Base-by-base conservation (phyloP, 768 basidiomycete species). In the Suillus subluteus region DNA sequence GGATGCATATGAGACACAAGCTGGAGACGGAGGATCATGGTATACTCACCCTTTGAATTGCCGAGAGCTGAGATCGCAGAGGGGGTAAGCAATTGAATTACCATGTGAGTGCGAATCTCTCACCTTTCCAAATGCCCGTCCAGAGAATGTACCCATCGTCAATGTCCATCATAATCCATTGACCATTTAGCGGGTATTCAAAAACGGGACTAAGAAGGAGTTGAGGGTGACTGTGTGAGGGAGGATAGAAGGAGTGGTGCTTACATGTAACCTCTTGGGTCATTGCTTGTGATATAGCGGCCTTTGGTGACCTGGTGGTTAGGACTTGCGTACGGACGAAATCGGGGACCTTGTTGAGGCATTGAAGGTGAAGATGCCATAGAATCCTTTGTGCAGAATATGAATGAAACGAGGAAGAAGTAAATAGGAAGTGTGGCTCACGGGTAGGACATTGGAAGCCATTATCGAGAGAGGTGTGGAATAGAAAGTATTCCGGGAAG, bases 151-250 rank as follows among this genome's bases (percentile, higher is more conserved):
- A 95, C 4, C 94, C 94, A 75, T 95, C 94, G 75, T 96, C 94
- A 73, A 93, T 91, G 80, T 96, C 94, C 87, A 95, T 94, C 94
- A 96, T 95, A 73, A 96, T 92, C 91, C 93, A 94, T 73, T 95
- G 93, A 26, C 90, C 91, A 68, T 94, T 93, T 65, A 96, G 82
- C 2, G 92, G 92, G 72, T 95, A 96, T 75, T 96, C 94, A 73
- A 92, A 95, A 13, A 96, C 94, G 15, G 93, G 92, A 64, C 94
- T 83, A 6, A 15, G 23, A 23, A 23, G 32, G 32, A 16, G 58
- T 62, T 69, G 70, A 69, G 69, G 43, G 1, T 1, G n/a, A 58
- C 43, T 4, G 46, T 21, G 26, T 18, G 48, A 15, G 18, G 50
- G 18, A 61, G 26, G 32, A 4, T 7, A 63, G 58, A 23, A 48